A percentile compares a stretch with the other conserved stretches of the same genome.
Evolutionary conservation across 345 rosid species (phyloP).

Genomic region (Syzygium aqueum): DNA sequence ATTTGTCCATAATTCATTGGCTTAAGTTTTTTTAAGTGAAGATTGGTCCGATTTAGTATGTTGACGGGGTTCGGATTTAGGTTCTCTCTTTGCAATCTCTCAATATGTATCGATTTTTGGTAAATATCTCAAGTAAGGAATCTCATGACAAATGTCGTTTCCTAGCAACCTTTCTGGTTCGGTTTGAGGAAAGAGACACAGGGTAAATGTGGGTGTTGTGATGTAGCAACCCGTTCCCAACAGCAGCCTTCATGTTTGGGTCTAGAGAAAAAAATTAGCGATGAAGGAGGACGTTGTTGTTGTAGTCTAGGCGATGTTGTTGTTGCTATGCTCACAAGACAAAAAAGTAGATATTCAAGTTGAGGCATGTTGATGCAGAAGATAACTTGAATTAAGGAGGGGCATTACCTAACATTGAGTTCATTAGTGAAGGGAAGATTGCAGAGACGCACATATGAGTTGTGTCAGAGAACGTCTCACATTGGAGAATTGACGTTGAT

Average conservation of each 20-base stretch:
- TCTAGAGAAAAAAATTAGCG: background rate
- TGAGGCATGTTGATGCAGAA: background rate
- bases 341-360: background rate
- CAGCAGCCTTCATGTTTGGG: background rate
- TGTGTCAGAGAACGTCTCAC: background rate
- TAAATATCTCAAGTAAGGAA: background rate
- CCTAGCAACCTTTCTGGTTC: background rate
- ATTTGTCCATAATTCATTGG: background rate
- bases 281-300: background rate
- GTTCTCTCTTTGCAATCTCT: background rate
- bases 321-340: background rate
- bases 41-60: background rate
- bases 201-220: background rate
- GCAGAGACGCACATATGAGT: background rate
- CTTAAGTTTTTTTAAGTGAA: too few relatives aligned
- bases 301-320: background rate
- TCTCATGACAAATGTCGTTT: background rate
- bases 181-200: accelerated
- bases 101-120: background rate
- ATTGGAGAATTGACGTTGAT: background rate
- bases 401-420: background rate
- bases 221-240: background rate
- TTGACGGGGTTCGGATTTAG: background rate
- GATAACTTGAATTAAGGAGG: background rate
- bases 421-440: background rate